Percentiles rank a stretch among this genome's conserved stretches.
These are phyloP conservation scores for Metschnikowia drakensbergensis DNA, from an alignment of 805 yeast species.

Conservation along the genomic window DNA sequence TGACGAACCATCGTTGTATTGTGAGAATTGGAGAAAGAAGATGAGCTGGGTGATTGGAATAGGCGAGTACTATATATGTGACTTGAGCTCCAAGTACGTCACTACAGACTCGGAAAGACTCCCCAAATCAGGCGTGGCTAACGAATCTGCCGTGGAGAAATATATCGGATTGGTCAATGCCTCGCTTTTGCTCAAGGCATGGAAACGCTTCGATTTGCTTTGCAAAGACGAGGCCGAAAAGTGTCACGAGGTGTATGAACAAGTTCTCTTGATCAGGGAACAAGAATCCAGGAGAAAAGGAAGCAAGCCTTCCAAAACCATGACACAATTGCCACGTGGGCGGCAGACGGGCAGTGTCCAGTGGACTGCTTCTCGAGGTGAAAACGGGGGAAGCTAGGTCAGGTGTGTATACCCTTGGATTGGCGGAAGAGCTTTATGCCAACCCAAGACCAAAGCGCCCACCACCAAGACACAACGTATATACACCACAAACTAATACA, in stretches of 20 bases:
- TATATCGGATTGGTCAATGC: constrained; percentile 9
- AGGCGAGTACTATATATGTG: constrained; percentile 56
- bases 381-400: constrained; percentile 24
- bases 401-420: constrained; percentile 54
- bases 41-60: constrained; percentile 87
- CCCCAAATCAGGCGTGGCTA: constrained; percentile 13
- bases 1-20: constrained; percentile 76
- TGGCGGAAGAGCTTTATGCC: constrained; percentile 79
- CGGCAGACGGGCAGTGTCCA: constrained; percentile 72
- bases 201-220: constrained; percentile 8
- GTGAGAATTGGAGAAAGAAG: constrained; percentile 86
- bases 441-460: constrained; percentile 75
- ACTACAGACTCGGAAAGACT: constrained; percentile 27
- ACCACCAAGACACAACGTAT: constrained; percentile 46
- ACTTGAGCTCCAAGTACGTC: constrained; percentile 69
- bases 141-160: constrained; percentile 7
- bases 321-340: constrained; percentile 35
- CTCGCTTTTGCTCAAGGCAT: constrained; percentile 8
- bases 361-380: constrained; percentile 82
- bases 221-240: constrained; percentile 2
- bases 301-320: constrained; percentile 19
- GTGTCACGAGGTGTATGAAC: constrained; percentile 9
- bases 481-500: constrained; percentile 37
- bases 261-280: constrained; percentile 14
- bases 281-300: constrained; percentile 7